phyloP scores from a whole-genome alignment of 1,139 yeast species.

The Geotrichum phurueaensis region DNA sequence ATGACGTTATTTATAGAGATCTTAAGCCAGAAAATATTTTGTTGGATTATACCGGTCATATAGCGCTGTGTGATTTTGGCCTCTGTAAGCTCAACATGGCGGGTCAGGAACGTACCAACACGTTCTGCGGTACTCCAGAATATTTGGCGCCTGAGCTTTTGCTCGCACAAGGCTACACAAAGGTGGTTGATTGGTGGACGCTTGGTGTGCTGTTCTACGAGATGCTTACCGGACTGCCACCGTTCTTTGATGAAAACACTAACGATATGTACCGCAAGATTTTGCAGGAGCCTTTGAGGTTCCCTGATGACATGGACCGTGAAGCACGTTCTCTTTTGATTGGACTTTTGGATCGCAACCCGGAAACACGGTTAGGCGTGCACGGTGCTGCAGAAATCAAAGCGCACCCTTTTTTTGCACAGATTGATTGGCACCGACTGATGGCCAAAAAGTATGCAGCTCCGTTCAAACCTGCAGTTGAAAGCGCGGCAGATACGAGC shows the following conservation, averaged over 20 bases:
- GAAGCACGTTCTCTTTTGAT: conserved; percentile 81
- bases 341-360: conserved; percentile 79
- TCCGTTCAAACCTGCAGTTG: conserved; percentile 91
- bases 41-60: conserved; percentile 93
- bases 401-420: conserved; percentile 78
- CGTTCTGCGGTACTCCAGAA: conserved; percentile 96
- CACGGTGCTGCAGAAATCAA: conserved; percentile 84
- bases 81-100: conserved; percentile 92
- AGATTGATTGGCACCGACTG: conserved; percentile 85
- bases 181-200: conserved; percentile 98
- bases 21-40: conserved; percentile 92
- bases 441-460: conserved; percentile 87
- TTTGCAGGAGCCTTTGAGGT: conserved; percentile 76
- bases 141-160: conserved; percentile 92
- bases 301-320: conserved; percentile 82
- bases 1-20: conserved; percentile 90
- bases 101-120: conserved; percentile 79
- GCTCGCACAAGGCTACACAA: conserved; percentile 87
- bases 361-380: conserved; percentile 56
- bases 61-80: conserved; percentile 95
- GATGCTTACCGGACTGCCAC: conserved; percentile 95
- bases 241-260: conserved; percentile 92
- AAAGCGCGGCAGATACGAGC: conserved; percentile 78
- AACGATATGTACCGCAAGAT: conserved; percentile 92
- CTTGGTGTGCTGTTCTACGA: conserved; percentile 88